Conservation (phyloP, 148 eudicot genomes). For the Chenopodium quinoa region DNA sequence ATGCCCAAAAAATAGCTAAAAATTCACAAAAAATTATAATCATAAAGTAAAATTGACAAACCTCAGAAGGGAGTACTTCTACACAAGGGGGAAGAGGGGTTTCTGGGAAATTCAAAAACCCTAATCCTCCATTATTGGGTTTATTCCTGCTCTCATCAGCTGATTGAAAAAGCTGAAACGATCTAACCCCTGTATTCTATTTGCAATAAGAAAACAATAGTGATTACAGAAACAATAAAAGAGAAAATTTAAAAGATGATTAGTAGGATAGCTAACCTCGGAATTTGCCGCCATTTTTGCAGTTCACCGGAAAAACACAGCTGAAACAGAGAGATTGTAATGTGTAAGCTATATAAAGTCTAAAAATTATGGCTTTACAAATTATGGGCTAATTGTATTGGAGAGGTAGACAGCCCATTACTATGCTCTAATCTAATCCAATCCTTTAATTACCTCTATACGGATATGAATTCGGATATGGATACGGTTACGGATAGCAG, state of each 20-base stretch:
- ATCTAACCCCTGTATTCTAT: slow-evolving; percentile 25
- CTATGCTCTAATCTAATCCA: too few species aligned
- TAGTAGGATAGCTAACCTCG: slow-evolving; percentile 25
- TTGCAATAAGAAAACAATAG: not conserved
- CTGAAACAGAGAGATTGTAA: too few species aligned
- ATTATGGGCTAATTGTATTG: too few species aligned
- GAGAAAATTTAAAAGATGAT: not conserved
- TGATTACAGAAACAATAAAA: not conserved
- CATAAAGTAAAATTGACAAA: slow-evolving; percentile 10
- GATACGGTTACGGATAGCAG: too few species aligned
- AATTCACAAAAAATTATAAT: not conserved
- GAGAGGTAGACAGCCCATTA: too few species aligned
- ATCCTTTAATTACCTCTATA: too few species aligned
- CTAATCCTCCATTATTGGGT: slow-evolving; percentile 40
- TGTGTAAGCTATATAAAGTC: too few species aligned
- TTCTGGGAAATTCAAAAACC: slow-evolving; percentile 48
- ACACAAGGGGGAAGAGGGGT: slow-evolving; percentile 65
- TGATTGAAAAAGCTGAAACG: slow-evolving; percentile 59
- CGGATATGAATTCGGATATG: too few species aligned
- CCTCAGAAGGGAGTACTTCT: slow-evolving; percentile 82
- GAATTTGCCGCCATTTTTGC: slow-evolving; percentile 44
- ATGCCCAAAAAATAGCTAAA: not conserved
- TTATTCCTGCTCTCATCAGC: slow-evolving; percentile 28
- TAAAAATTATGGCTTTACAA: too few species aligned
- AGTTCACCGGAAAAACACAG: not conserved